Base-by-base conservation (phyloP, 2,329 filamentous ascomycete genomes). In the Colletotrichum sp. region DNA sequence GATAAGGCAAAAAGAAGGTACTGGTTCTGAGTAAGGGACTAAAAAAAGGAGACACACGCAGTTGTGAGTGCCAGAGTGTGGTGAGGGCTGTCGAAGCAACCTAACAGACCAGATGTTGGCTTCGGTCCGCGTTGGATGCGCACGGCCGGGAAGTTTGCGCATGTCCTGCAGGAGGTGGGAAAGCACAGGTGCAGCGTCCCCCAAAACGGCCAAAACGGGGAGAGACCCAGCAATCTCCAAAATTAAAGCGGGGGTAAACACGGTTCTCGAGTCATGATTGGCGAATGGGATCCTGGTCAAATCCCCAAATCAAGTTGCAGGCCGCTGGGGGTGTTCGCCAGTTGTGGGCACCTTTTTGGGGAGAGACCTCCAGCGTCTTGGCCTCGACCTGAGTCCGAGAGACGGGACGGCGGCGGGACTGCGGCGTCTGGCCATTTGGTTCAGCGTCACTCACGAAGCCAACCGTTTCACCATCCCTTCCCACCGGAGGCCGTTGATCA, bases 81-180 rank as follows among this genome's bases (percentile, higher is more conserved):
- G 28, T 60, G 70, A 75, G 70, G 70, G 69, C 73, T 68, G 73
- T 68, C 69, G 69, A 68, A 67, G 72, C 57, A 73, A 52, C 43
- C 43, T 52, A 52, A 68, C 64, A 72, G 69, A 73, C 55, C 70
- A 75, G 70, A 64, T 65, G 69, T 68, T 73, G 73, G 71, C 73
- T 73, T 73, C 26, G 14, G 70, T 48, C 57, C 64, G 63, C 39
- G 43, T 68, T 73, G 34, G 39, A 74, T 10, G 70, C 73, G 73
- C 73, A 73, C 70, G 70, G 73, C 68, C 69, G 24, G 73, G 63
- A 75, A 73, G 73, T 72, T 68, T 73, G 70, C 69, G 73, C 70
- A 75, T 75, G 68, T 68, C 69, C 69, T 72, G 69, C 63, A 75
- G 73, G 73, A 72, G 69, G 73, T 52, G 68, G 68, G 68, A 64